Base-by-base conservation (phyloP, 768 basidiomycete species). In the Pleurotus ostreatus region DNA sequence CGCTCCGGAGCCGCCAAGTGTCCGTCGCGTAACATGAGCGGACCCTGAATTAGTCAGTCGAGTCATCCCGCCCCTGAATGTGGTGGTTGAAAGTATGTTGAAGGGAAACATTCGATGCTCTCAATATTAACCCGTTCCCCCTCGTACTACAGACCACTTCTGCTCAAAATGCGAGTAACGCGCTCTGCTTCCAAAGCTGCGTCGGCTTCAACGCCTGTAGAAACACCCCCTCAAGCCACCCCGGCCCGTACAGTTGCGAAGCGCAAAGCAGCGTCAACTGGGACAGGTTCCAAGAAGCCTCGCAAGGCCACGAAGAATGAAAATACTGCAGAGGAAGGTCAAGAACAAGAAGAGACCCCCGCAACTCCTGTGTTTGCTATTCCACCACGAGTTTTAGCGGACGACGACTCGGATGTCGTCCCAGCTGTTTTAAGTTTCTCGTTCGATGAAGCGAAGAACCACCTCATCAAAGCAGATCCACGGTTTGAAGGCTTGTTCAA, bases 381-480 rank as follows among this genome's bases (percentile, higher is more conserved):
- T 46, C 54, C 48, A 53, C 51, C 51, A 1, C 5, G 51, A 53
- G 13, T 12, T 40, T 18, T 18, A 12, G 11, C 34, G n/a, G 22
- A 20, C 37, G 57, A 63, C 48, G 63, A 65, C 18, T 61, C 66
- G 23, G 65, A 66, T 15, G 66, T 87, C 37, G 78, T 94, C 9
- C 89, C 92, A 3, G 85, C 89, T 1, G 71, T 78, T 6, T 78
- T 94, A 34, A 78, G 80, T 5, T 95, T 95, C 71, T 80, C 82
- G n/a, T 85, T 92, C 60, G 81, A 85, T 46, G 81, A 84, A 6
- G 93, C 90, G 1, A 90, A 85, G 65, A 54, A 71, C 12, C 91
- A 95, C 64, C 79, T 95, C 30, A 81, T 84, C 55, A 55, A 61
- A 2, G 79, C 75, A 5, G 94, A 95, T 62, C 64, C 74, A 9